Evolutionary conservation across 1,139 yeast genomes (phyloP).

Genomic region (Starmera stellimalicola): DNA sequence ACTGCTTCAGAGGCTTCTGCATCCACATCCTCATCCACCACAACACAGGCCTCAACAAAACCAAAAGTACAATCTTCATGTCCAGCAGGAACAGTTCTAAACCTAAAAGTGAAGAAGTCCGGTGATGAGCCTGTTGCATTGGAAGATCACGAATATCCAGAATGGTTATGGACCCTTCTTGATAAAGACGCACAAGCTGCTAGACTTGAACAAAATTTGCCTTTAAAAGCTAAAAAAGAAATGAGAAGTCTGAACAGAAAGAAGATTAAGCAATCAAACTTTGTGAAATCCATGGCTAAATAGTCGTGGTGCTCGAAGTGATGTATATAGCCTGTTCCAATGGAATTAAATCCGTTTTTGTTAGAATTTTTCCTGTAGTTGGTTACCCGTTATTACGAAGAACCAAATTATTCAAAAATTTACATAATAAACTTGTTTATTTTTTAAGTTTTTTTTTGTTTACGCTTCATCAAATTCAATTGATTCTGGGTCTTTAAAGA

Average conservation of each 20-base stretch:
- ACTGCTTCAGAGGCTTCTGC: conserved; percentile 7
- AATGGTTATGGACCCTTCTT: conserved; percentile 88
- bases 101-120: conserved; percentile 64
- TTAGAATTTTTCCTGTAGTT: too few relatives aligned
- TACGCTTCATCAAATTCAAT: too few relatives aligned
- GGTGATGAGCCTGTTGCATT: conserved; percentile 89
- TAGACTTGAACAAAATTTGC: conserved; percentile 48
- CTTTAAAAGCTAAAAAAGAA: conserved; percentile 59
- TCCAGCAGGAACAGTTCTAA: conserved; percentile 72
- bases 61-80: conserved; percentile 30
- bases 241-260: conserved; percentile 60
- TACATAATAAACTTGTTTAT: too few relatives aligned
- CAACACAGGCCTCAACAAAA: conserved; percentile 6
- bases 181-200: conserved; percentile 50
- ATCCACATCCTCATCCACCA: conserved; percentile 4
- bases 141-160: conserved; percentile 84
- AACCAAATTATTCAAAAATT: too few relatives aligned
- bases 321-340: too few relatives aligned
- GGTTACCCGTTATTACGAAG: too few relatives aligned
- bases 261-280: conserved; percentile 71
- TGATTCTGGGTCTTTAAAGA: too few relatives aligned
- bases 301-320: conserved; percentile 10
- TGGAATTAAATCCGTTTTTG: too few relatives aligned
- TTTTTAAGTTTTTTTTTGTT: too few relatives aligned
- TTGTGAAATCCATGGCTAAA: conserved; percentile 50